Evolutionary conservation across 352 stramenopile species (phyloP).

Genomic region (Pythium rhizo-oryzae): DNA sequence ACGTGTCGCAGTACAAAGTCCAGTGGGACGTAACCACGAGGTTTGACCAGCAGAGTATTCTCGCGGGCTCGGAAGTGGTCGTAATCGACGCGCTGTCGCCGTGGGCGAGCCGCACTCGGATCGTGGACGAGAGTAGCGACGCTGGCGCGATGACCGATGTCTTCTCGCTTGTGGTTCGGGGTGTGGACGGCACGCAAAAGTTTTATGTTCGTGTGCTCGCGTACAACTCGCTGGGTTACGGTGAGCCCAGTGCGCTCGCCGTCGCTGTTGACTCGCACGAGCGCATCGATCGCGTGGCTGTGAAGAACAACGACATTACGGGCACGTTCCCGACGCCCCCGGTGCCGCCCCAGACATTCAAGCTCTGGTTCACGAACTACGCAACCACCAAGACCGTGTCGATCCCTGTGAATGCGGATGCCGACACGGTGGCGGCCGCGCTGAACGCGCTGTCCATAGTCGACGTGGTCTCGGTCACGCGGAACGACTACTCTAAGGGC

Average conservation of each 20-base stretch:
- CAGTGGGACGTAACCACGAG: conserved; percentile 90
- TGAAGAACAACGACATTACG: conserved; percentile 36
- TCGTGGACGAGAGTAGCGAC: not conserved
- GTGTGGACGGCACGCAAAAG: conserved; percentile 42
- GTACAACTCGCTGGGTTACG: conserved; percentile 81
- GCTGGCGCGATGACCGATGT: not conserved
- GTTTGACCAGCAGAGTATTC: conserved; percentile 82
- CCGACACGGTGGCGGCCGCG: conserved; percentile 50
- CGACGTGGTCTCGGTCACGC: conserved; percentile 54
- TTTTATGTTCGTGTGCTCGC: conserved; percentile 87
- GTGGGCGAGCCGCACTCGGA: not conserved
- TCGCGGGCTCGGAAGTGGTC: conserved; percentile 50
- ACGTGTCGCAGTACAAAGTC: conserved; percentile 90
- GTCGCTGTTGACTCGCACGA: conserved; percentile 49
- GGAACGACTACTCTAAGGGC: conserved; percentile 65
- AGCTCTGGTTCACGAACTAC: conserved; percentile 61
- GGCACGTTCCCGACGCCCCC: conserved; percentile 28
- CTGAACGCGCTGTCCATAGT: conserved; percentile 56
- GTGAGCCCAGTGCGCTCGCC: conserved; percentile 47
- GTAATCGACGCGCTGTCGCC: not conserved
- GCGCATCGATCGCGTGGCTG: conserved; percentile 50
- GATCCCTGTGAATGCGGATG: conserved; percentile 56
- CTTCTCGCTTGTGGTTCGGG: conserved; percentile 49
- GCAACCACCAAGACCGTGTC: conserved; percentile 32
- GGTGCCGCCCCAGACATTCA: conserved; percentile 47